phyloP scores from a whole-genome alignment of 1,284 basidiomycete species.

The Coniferiporia weirii region DNA sequence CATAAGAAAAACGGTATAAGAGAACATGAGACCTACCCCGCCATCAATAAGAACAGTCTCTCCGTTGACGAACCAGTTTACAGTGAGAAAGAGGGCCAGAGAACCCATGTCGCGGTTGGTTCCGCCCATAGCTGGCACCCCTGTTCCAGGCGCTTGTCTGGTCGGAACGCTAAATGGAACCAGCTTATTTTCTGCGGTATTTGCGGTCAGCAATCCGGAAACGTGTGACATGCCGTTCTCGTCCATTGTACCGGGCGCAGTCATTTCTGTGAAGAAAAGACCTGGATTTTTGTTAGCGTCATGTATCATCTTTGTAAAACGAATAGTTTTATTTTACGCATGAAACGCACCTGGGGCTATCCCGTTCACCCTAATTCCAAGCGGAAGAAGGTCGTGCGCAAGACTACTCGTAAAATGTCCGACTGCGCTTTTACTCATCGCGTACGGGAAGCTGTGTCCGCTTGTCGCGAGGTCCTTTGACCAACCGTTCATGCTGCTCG shows the following conservation, averaged over 20 bases:
- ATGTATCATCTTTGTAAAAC: no score
- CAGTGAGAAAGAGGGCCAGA: slow-evolving; percentile 40
- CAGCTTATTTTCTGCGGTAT: slow-evolving; percentile 20
- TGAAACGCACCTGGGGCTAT: slow-evolving; percentile 40
- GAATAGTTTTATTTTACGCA: neutral
- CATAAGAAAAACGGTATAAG: neutral
- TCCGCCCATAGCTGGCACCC: slow-evolving; percentile 27
- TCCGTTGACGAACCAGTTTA: slow-evolving; percentile 47
- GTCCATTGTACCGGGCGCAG: slow-evolving; percentile 29
- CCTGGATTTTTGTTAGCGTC: neutral
- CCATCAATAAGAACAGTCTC: slow-evolving; percentile 51
- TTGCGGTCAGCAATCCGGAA: neutral
- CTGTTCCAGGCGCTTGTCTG: slow-evolving; percentile 21
- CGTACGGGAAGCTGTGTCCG: slow-evolving; percentile 40
- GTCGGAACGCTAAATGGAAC: slow-evolving; percentile 32
- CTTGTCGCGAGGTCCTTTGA: slow-evolving; percentile 45
- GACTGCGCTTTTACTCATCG: slow-evolving; percentile 47
- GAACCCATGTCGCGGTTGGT: slow-evolving; percentile 41
- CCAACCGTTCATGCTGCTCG: slow-evolving; percentile 51
- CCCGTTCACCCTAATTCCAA: slow-evolving; percentile 51
- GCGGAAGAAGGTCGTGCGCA: slow-evolving; percentile 44
- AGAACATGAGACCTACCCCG: slow-evolving; percentile 33
- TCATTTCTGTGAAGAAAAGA: slow-evolving; percentile 32
- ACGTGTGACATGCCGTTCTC: slow-evolving; percentile 30
- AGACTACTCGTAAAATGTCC: slow-evolving; percentile 44